Evolutionary conservation across 2,329 filamentous ascomycete genomes (phyloP), one percentile per base, ranked within the genome.

Genomic region (Aspergillus flavus): DNA sequence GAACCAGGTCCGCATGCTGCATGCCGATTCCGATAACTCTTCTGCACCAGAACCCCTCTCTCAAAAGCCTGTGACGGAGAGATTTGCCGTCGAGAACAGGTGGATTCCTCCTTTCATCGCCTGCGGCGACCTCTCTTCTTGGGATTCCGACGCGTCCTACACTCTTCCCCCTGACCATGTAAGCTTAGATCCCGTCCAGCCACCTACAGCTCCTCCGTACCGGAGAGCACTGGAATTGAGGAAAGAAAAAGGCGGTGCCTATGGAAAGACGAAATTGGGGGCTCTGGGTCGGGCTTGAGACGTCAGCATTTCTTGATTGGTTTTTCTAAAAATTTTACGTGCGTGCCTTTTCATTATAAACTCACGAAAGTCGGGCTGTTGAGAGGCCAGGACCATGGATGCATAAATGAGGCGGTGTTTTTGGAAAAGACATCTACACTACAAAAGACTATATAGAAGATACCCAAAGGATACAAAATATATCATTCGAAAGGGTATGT

Each of bases 61-160:
- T 2, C 68, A 71, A 19, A 70, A 72, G 28, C 59, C 63, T 0
- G 59, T 66, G 2, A 57, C 65, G 3, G 68, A 71, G 55, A 73
- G 71, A 52, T 77, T 75, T 57, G 68, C 75, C 66, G 67, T 74
- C 61, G 83, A 87, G 64, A 78, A 83, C 34, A 83, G 90, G 57
- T 98, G 94, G 93, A 94, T 98, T 70, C 93, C 94, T 4, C 93
- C 94, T 0, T 99, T 99, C 75, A 86, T 99, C 72, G 94, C 95
- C n/a, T 99, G 95, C 76, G 95, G 95, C 53, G 95, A 99, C 79
- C 84, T 99, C 59, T 96, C 93, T 28, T 89, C 92, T 12, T 99
- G 94, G 81, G 95, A 99, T 81, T 93, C 94, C 0, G 95, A 99
- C 82, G 94, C 95, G 4, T 95, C 94, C 5, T 97, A 98, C 78